These are phyloP conservation scores for Ophiostoma perfectum DNA, from an alignment of 2,329 filamentous ascomycete genomes.

Conservation along the genomic window DNA sequence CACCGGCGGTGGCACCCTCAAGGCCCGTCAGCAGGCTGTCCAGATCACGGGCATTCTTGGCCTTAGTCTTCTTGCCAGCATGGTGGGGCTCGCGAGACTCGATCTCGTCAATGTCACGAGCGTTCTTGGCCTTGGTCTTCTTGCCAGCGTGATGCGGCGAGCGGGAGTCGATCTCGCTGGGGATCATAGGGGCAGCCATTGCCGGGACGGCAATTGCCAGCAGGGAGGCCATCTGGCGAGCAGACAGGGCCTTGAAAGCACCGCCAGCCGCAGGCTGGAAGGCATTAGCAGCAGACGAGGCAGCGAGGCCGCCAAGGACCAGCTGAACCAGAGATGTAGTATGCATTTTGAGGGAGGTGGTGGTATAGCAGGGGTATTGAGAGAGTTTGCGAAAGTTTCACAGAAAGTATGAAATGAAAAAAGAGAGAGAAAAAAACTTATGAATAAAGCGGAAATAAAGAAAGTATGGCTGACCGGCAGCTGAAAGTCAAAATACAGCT, in stretches of 20 bases:
- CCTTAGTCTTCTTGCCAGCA: conserved; percentile 24
- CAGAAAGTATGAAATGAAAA: background rate
- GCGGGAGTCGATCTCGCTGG: conserved; percentile 24
- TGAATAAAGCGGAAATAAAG: conserved; percentile 1
- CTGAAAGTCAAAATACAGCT: conserved; percentile 24
- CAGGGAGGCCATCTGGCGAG: conserved; percentile 28
- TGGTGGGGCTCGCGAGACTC: conserved; percentile 20
- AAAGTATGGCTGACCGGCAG: conserved; percentile 32
- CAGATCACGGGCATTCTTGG: conserved; percentile 18
- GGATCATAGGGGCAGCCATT: conserved; percentile 27
- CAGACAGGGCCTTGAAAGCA: conserved; percentile 26
- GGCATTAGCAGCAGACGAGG: conserved; percentile 31
- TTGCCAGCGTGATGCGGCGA: conserved; percentile 29
- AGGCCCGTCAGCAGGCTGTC: conserved; percentile 16
- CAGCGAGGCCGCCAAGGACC: conserved; percentile 32
- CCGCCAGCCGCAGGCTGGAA: conserved; percentile 28
- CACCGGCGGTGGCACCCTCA: conserved; percentile 20
- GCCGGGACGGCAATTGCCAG: conserved; percentile 31
- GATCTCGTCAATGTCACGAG: conserved; percentile 2
- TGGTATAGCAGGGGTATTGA: background rate
- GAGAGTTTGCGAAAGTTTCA: background rate
- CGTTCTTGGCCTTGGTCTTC: conserved; percentile 26
- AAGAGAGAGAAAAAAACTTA: background rate
- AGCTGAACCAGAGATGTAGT: conserved; percentile 31
- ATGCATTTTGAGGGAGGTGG: conserved; percentile 30